Conservation (phyloP, 2,329 filamentous ascomycete species). For the Plenodomus tracheiphilus region DNA sequence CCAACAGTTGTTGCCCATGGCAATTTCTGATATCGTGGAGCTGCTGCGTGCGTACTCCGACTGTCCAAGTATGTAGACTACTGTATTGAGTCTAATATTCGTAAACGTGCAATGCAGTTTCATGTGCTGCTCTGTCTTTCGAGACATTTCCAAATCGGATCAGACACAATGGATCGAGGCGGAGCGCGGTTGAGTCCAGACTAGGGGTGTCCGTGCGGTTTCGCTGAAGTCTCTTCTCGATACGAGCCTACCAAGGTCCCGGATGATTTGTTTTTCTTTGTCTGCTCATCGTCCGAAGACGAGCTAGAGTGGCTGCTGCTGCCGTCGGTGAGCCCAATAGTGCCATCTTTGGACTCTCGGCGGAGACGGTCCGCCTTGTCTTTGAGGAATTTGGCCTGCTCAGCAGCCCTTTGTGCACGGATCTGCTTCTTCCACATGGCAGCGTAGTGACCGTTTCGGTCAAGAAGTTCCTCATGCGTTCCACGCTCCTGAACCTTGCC, state of each 20-base stretch:
- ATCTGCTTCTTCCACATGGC: slow-evolving; percentile 59
- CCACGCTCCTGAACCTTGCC: slow-evolving; percentile 57
- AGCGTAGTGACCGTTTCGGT: slow-evolving; percentile 50
- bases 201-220: slow-evolving; percentile 35
- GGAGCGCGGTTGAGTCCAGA: background rate
- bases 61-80: too few species aligned
- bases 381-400: slow-evolving; percentile 54
- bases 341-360: slow-evolving; percentile 52
- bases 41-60: too few species aligned
- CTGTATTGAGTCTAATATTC: background rate
- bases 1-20: too few species aligned
- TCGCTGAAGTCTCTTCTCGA: slow-evolving; percentile 18
- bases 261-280: slow-evolving; percentile 24
- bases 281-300: slow-evolving; percentile 37
- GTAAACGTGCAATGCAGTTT: background rate
- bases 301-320: slow-evolving; percentile 44
- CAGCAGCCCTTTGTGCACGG: slow-evolving; percentile 53
- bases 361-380: slow-evolving; percentile 55
- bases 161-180: background rate
- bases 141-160: too few species aligned
- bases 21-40: too few species aligned
- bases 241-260: slow-evolving; percentile 10
- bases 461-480: slow-evolving; percentile 55
- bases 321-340: slow-evolving; percentile 37
- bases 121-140: background rate